Percentiles rank a stretch among this genome's conserved stretches.
These are phyloP conservation scores for Mortierella sp. DNA, from an alignment of 371 early-diverging fungal species.

Conservation along the genomic window DNA sequence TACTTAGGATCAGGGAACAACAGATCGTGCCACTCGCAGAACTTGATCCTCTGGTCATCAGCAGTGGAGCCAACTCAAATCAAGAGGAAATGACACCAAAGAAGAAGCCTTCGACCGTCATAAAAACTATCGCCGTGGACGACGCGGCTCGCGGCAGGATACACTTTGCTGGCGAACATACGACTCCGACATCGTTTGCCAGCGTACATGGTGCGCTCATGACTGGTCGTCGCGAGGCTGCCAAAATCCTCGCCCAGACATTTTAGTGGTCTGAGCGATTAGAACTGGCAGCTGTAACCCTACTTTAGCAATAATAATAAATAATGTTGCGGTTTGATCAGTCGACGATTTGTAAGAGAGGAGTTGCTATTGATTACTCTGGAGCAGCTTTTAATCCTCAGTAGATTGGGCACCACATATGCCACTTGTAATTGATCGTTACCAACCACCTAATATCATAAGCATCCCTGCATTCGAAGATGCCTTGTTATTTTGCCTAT, in stretches of 20 bases:
- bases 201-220: constrained; percentile 54
- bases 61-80: not conserved
- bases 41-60: not conserved
- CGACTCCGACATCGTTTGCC: constrained; percentile 50
- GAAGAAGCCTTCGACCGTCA: constrained; percentile 5
- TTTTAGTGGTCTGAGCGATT: constrained; percentile 1
- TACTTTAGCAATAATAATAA: too few species aligned
- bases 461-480: too few species aligned
- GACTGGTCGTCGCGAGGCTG: constrained; percentile 53
- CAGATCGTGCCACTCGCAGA: constrained; percentile 5
- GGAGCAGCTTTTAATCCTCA: too few species aligned
- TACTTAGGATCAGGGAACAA: constrained; percentile 1
- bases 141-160: constrained; percentile 27
- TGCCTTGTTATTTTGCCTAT: too few species aligned
- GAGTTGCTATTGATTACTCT: too few species aligned
- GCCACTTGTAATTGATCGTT: too few species aligned
- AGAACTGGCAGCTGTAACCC: not conserved
- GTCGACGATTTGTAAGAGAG: too few species aligned
- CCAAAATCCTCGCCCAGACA: constrained; percentile 36
- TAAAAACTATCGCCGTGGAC: constrained; percentile 30
- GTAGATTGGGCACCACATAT: too few species aligned
- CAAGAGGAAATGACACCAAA: not conserved
- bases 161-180: constrained; percentile 56
- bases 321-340: too few species aligned
- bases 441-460: too few species aligned